Percentiles rank a stretch among this genome's conserved stretches.
Evolutionary conservation across 345 rosid genomes (phyloP).

Genomic region (Melaleuca quinquenervia): DNA sequence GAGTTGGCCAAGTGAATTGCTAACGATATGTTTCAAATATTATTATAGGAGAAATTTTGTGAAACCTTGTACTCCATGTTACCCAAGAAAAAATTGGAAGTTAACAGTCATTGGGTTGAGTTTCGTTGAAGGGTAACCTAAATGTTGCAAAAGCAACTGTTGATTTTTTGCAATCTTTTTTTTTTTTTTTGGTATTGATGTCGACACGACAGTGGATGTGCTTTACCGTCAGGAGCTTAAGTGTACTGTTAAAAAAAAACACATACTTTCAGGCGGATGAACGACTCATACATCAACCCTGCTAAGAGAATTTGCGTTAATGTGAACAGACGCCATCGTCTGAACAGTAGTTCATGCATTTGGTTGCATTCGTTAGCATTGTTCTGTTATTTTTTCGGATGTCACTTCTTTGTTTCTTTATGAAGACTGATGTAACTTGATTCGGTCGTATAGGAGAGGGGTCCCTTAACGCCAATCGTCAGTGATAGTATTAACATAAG

Average conservation of each 20-base stretch:
- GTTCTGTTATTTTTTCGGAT: neutral
- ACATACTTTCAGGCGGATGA: neutral
- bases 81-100: neutral
- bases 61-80: neutral
- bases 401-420: neutral
- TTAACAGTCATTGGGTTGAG: neutral
- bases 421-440: neutral
- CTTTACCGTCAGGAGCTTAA: neutral
- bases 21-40: neutral
- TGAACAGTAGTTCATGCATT: neutral
- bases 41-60: too few species aligned
- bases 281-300: neutral
- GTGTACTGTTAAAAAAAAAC: neutral
- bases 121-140: neutral
- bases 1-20: neutral
- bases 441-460: neutral
- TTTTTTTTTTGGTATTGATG: neutral
- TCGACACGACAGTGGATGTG: neutral
- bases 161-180: neutral
- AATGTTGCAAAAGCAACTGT: neutral
- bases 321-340: neutral
- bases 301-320: neutral
- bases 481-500: neutral
- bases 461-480: neutral
- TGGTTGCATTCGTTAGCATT: neutral